Conservation (phyloP, 2,329 filamentous ascomycete species). For the Periconia digitata region DNA sequence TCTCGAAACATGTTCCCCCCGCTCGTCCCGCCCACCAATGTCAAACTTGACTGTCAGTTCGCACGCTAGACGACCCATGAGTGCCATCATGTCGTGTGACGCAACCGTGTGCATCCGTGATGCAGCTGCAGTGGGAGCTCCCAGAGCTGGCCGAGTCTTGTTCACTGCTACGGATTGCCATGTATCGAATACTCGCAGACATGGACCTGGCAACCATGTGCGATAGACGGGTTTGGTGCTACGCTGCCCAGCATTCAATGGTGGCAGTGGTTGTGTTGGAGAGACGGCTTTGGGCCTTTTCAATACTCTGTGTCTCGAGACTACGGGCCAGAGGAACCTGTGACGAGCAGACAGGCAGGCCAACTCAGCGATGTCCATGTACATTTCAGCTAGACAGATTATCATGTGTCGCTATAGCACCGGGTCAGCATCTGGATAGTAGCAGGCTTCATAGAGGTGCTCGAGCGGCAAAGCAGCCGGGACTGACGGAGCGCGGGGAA, state of each 20-base stretch:
- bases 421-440: not conserved
- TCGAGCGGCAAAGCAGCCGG: constrained; percentile 3
- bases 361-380: not conserved
- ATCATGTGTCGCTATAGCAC: not conserved
- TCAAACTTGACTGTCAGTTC: not conserved
- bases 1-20: not conserved
- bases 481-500: constrained; percentile 7
- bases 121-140: not conserved
- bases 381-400: not conserved
- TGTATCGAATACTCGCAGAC: no score
- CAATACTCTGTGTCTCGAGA: not conserved
- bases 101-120: not conserved
- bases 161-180: not conserved
- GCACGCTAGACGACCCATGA: not conserved
- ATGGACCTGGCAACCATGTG: not conserved
- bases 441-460: constrained; percentile 3
- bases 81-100: not conserved
- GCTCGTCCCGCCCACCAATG: not conserved
- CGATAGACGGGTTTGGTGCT: not conserved
- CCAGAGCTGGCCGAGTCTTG: not conserved
- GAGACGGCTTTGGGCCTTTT: not conserved
- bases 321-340: not conserved
- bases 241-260: not conserved
- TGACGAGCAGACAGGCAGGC: no score
- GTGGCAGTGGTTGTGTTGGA: not conserved